Evolutionary conservation across 179 eudicot species (phyloP).

Genomic region (Actinidia polygama): DNA sequence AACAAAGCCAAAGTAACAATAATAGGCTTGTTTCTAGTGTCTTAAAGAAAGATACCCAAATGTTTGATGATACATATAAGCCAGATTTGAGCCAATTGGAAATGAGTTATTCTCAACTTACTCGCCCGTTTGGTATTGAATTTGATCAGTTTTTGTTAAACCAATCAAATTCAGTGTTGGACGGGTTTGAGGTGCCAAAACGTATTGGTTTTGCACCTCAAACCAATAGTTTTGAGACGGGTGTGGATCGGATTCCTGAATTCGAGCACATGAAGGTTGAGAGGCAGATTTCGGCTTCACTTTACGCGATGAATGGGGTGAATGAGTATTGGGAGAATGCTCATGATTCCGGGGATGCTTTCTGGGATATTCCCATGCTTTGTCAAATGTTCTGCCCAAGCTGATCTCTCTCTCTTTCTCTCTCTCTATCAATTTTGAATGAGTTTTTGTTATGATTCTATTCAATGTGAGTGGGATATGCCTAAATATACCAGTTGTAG

Average conservation of each 20-base stretch:
- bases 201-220: neutral
- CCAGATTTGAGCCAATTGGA: constrained; percentile 29
- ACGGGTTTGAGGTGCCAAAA: constrained; percentile 22
- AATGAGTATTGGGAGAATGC: constrained; percentile 44
- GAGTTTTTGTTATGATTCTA: neutral
- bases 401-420: constrained; percentile 17
- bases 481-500: neutral
- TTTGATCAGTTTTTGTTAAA: neutral
- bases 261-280: constrained; percentile 48
- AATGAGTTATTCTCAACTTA: constrained; percentile 12
- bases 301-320: constrained; percentile 44
- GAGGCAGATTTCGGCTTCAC: constrained; percentile 55
- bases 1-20: neutral
- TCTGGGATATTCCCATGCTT: constrained; percentile 43
- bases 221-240: neutral
- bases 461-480: neutral
- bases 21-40: neutral
- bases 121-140: constrained; percentile 6
- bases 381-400: constrained; percentile 40
- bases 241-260: constrained; percentile 22
- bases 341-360: constrained; percentile 28
- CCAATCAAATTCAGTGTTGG: neutral
- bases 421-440: constrained; percentile 4
- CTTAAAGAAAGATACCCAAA: neutral
- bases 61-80: constrained; percentile 28